Evolutionary conservation across 345 rosid genomes (phyloP).

Genomic region (Rhodamnia argentea): DNA sequence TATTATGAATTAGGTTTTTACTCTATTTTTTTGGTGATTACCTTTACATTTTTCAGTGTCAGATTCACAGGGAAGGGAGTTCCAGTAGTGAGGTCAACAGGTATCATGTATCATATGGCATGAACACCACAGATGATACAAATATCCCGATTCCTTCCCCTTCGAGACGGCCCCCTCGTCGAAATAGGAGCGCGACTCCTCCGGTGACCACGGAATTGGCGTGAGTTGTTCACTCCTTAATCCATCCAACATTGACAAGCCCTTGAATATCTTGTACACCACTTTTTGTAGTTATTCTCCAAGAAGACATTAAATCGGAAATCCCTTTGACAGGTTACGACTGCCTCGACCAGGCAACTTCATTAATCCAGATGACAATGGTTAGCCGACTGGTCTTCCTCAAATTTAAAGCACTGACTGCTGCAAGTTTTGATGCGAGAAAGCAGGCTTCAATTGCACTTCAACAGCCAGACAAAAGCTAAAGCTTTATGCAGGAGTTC

Average conservation of each 20-base stretch:
- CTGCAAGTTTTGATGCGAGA: not conserved
- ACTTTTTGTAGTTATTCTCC: not conserved
- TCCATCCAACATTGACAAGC: not conserved
- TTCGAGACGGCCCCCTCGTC: not conserved
- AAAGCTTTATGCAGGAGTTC: not conserved
- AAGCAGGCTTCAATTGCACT: not conserved
- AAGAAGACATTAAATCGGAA: not conserved
- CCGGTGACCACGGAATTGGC: constrained; percentile 1
- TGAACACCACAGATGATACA: not conserved
- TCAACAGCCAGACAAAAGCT: not conserved
- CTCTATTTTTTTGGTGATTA: not conserved
- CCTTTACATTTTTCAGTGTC: not conserved
- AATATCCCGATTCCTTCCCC: not conserved
- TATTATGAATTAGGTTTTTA: not conserved
- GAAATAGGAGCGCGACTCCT: not conserved
- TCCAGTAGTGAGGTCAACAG: not conserved
- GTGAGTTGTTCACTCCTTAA: not conserved
- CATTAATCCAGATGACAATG: not conserved
- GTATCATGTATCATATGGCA: not conserved
- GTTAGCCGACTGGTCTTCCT: not conserved
- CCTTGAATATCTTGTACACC: not conserved
- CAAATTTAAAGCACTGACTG: not conserved
- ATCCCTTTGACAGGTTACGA: not conserved
- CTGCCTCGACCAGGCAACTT: not conserved
- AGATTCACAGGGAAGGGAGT: not conserved